Conservation (phyloP, 306 rosid genomes). For the Lathyrus aphaca region DNA sequence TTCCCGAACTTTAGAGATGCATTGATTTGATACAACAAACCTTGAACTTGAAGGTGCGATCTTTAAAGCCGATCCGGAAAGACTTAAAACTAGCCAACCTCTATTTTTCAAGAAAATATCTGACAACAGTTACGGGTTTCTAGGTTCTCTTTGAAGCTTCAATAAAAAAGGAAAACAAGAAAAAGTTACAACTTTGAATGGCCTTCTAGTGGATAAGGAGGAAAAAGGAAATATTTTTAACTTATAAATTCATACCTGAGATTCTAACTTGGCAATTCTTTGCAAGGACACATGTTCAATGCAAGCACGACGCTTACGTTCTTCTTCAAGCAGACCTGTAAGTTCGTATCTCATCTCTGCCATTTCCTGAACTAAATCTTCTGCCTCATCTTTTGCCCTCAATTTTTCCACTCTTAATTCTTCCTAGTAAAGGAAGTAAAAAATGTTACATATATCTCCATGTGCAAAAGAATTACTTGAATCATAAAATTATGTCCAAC, state of each 20-base stretch:
- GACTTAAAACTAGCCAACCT: conserved; percentile 34
- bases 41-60: conserved; percentile 40
- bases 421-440: conserved; percentile 54
- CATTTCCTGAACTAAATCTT: conserved; percentile 95
- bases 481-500: background rate
- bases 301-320: conserved; percentile 84
- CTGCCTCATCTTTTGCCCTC: conserved; percentile 92
- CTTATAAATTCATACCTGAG: conserved; percentile 62
- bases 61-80: conserved; percentile 19
- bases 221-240: background rate
- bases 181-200: conserved; percentile 2
- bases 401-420: conserved; percentile 76
- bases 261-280: conserved; percentile 84
- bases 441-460: conserved; percentile 37
- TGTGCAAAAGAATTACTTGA: conserved; percentile 32
- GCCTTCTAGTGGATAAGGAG: conserved; percentile 20
- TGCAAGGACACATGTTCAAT: conserved; percentile 90
- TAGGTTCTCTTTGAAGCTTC: conserved; percentile 63
- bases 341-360: conserved; percentile 89
- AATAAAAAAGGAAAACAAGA: conserved; percentile 29
- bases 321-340: conserved; percentile 87
- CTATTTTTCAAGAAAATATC: conserved; percentile 45
- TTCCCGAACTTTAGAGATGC: conserved; percentile 30
- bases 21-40: conserved; percentile 51
- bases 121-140: conserved; percentile 39